These are phyloP conservation scores for Puccinia novopanici DNA, from an alignment of 1,284 basidiomycete genomes.

Conservation along the genomic window DNA sequence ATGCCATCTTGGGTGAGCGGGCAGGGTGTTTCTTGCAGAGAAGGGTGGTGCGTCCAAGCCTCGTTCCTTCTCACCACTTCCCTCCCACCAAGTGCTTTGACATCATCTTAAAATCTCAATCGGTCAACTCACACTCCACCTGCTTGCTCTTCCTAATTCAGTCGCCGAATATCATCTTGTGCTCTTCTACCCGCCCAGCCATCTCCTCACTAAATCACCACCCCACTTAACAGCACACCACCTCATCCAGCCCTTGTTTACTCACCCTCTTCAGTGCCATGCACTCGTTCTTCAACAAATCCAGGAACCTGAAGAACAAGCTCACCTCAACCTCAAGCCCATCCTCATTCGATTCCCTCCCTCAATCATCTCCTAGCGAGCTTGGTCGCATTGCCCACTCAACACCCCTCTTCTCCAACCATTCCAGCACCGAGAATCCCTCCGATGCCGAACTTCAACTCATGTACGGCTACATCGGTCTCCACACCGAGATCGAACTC, in stretches of 20 bases:
- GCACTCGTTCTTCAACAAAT: slow-evolving; percentile 19
- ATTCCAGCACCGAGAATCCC: neutral
- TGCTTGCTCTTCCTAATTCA: no score
- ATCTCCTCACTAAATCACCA: neutral
- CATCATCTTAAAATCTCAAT: no score
- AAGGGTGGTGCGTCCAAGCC: no score
- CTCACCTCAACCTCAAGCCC: neutral
- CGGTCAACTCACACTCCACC: no score
- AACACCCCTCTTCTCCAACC: neutral
- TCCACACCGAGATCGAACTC: slow-evolving; percentile 42
- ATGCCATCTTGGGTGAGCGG: no score
- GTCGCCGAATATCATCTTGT: no score
- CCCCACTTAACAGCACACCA: neutral
- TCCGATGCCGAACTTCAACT: slow-evolving; percentile 37
- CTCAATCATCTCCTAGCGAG: neutral
- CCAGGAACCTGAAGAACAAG: neutral
- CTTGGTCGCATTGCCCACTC: neutral
- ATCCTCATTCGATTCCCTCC: neutral
- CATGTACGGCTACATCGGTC: slow-evolving; percentile 47
- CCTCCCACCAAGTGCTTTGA: no score
- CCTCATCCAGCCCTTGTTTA: neutral
- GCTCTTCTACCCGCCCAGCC: no score
- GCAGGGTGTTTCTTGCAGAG: no score
- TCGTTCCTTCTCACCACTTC: no score
- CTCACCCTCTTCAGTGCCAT: neutral